Conservation (phyloP, 176 grass and related monocot species). For the Microstegium vimineum region DNA sequence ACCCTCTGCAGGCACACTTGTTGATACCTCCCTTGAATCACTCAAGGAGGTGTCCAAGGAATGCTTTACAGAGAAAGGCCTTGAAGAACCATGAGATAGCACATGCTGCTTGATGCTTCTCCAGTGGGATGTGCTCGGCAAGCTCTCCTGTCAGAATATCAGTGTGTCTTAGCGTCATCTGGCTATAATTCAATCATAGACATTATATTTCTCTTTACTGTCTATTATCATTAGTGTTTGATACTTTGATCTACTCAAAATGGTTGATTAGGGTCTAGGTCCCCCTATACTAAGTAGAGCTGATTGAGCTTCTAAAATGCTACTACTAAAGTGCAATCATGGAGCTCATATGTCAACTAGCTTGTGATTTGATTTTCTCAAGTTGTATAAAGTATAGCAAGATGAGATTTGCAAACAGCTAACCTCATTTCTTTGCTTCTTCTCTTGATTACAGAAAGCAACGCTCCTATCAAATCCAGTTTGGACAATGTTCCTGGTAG, state of each 20-base stretch:
- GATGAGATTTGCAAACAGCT: constrained; percentile 38
- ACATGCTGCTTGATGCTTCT: constrained; percentile 76
- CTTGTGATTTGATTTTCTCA: neutral
- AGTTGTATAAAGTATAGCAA: neutral
- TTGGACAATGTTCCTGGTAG: constrained; percentile 76
- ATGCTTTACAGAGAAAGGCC: constrained; percentile 67
- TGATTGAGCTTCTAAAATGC: neutral
- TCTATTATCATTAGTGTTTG: neutral
- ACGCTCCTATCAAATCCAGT: constrained; percentile 88
- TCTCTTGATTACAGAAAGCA: constrained; percentile 90
- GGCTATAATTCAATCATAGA: neutral
- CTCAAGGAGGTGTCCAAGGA: constrained; percentile 54
- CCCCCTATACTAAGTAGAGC: neutral
- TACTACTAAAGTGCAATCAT: neutral
- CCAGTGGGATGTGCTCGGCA: constrained; percentile 61
- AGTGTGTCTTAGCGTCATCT: neutral
- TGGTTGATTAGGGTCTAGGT: neutral
- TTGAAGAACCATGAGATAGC: constrained; percentile 62
- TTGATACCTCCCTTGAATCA: constrained; percentile 64
- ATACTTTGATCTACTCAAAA: neutral
- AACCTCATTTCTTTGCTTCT: constrained; percentile 92
- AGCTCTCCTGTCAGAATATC: constrained; percentile 49
- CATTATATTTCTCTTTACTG: neutral
- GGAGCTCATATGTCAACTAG: constrained; percentile 18
- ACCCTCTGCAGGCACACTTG: constrained; percentile 44